Base-by-base conservation (phyloP, 1,139 yeast genomes). In the Pichia sp. region DNA sequence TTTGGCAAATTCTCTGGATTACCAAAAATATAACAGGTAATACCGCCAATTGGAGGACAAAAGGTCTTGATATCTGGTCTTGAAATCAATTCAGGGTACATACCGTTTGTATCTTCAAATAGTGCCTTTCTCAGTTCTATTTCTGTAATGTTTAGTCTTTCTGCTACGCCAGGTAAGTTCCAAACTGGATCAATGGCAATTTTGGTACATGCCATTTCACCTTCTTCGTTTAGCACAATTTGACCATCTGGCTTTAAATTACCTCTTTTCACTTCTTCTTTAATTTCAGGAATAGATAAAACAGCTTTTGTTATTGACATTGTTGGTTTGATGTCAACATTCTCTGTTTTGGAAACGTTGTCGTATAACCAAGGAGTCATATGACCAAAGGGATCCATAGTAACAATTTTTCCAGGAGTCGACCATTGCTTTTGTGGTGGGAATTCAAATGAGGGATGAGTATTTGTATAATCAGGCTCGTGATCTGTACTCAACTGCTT, bases 171-270 rank as follows among this genome's bases (percentile, higher is more conserved):
- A 3, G 84, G 84, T 47, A 78, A 64, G 54, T 75, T 72, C 83
- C 84, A 78, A 36, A 78, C 83, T 10, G 83, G 83, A 54, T 78
- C 84, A 36, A 75, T 77, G 1, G 83, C 84, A 47, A 78, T 68
- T 57, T 78, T 78, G 37, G 81, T 73, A 36, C 76, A 79, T 29
- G 73, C 73, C 56, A 78, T 62, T 53, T 77, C 83, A 52, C 84
- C 84, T 45, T 69, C 61, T 31, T 66, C 64, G 58, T 78, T 77
- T 49, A 77, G 61, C 29, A 77, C 82, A 52, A 78, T 60, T 35
- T 72, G 63, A 43, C 82, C 82, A 56, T 78, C 84, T 27, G 79
- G 78, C 47, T 60, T 52, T 43, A 78, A 58, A 44, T 72, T 68
- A 16, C 82, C 82, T 23, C 56, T 60, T 34, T 62, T 62, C 41